Percentiles rank a stretch among this genome's conserved stretches.
phyloP scores from a whole-genome alignment of 805 yeast species.

The Pichia occidentalis region DNA sequence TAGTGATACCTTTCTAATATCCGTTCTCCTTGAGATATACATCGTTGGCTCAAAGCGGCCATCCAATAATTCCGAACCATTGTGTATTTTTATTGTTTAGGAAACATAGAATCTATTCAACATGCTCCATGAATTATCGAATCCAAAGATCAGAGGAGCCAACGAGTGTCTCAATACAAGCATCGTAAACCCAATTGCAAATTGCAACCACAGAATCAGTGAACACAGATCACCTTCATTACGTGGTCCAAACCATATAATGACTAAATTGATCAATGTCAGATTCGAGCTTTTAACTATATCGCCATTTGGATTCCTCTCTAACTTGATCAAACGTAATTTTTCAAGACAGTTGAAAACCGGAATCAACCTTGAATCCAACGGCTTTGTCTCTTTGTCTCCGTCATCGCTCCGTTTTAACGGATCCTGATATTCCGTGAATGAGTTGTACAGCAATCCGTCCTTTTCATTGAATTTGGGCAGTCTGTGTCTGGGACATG shows the following conservation, averaged over 20 bases:
- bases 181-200: conserved; percentile 58
- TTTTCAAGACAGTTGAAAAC: conserved; percentile 42
- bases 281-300: conserved; percentile 58
- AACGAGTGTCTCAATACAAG: conserved; percentile 71
- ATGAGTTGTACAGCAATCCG: conserved; percentile 72
- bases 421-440: conserved; percentile 34
- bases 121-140: conserved; percentile 60
- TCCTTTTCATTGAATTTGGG: conserved; percentile 67
- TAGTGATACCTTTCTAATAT: too few relatives aligned
- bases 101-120: conserved; percentile 24
- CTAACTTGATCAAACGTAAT: conserved; percentile 42
- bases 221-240: conserved; percentile 73
- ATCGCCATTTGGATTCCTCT: conserved; percentile 23
- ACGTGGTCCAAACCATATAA: conserved; percentile 87
- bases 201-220: conserved; percentile 55
- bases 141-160: conserved; percentile 83
- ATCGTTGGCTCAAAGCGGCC: too few relatives aligned
- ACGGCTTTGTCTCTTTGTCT: conserved; percentile 27
- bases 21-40: background rate
- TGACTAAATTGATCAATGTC: conserved; percentile 76
- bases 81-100: too few relatives aligned
- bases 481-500: conserved; percentile 93
- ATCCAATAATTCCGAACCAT: too few relatives aligned
- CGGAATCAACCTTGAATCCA: conserved; percentile 23
- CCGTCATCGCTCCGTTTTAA: conserved; percentile 19